Base-by-base conservation (phyloP, 768 basidiomycete genomes). In the Coprinellus aureogranulatus region DNA sequence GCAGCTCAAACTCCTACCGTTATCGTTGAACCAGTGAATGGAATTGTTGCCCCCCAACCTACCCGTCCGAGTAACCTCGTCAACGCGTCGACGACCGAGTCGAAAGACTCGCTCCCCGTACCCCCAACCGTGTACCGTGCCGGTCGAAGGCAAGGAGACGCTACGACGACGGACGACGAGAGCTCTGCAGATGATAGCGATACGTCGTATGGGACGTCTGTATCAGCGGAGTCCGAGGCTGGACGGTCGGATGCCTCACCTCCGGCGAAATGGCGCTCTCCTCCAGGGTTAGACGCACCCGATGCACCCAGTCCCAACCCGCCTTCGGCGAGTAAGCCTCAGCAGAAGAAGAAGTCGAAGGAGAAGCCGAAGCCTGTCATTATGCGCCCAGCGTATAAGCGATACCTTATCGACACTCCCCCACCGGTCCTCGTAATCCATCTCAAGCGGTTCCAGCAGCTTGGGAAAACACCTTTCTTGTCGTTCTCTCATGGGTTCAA, bases 381-480 rank as follows among this genome's bases (percentile, higher is more conserved):
- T 47, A 80, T 90, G 73, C 85, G 92, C 1, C 81, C 90, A 1
- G 92, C 93, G 4, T 94, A 92, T 75, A 98, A 98, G 72, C 90
- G 95, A 12, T 98, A 97, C 72, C 86, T 98, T 58, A 90, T 98
- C 69, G 84, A 87, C 16, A 80, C 79, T 0, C 87, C 90, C 1
- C 95, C 95, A 0, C 92, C 94, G 0, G 81, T 97, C 30, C 83
- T 98, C 56, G 90, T 95, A 51, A 83, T 98, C 59, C 95, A 98
- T 64, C 81, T 97, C 50, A 98, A 98, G 75, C 83, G 95, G 46
- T 98, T 98, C 74, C 92, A 96, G 72, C 94, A 96, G 67, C 79
- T 87, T 8, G 76, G 78, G 40, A 89, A 87, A 72, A 78, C 79
- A 51, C 78, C 83, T 4, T 71, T 84, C 56, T 72, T 87, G 57